Evolutionary conservation across 129 eudicot genomes (phyloP).

Genomic region (Lactuca sativa): DNA sequence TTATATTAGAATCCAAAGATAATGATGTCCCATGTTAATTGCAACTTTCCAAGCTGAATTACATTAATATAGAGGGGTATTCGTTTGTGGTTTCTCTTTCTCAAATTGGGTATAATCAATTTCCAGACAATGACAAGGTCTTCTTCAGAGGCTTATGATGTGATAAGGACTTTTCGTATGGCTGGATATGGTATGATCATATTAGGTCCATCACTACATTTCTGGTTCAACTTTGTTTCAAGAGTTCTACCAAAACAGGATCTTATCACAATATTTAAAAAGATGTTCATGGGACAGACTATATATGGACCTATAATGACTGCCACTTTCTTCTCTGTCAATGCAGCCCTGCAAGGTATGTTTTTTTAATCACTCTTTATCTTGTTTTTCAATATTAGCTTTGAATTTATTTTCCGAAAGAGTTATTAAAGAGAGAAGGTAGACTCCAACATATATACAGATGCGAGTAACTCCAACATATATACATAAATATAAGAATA

Average conservation of each 20-base stretch:
- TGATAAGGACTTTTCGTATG: conserved; percentile 75
- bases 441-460: too few relatives aligned
- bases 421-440: too few relatives aligned
- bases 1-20: too few relatives aligned
- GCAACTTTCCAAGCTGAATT: too few relatives aligned
- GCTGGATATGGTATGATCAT: conserved; percentile 81
- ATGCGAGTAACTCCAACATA: too few relatives aligned
- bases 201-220: conserved; percentile 76
- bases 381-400: background rate
- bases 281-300: conserved; percentile 72
- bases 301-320: conserved; percentile 77
- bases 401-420: too few relatives aligned
- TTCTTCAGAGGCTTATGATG: conserved; percentile 57
- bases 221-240: conserved; percentile 82
- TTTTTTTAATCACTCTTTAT: background rate
- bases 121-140: conserved; percentile 51
- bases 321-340: conserved; percentile 66
- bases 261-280: conserved; percentile 55
- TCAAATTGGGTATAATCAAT: conserved; percentile 1
- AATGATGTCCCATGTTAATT: too few relatives aligned
- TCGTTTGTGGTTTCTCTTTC: background rate
- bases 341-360: conserved; percentile 89
- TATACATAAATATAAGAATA: too few relatives aligned
- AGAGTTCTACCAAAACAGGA: conserved; percentile 68
- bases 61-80: too few relatives aligned